phyloP scores from a whole-genome alignment of 148 eudicot genomes.

The Cornus controversa region DNA sequence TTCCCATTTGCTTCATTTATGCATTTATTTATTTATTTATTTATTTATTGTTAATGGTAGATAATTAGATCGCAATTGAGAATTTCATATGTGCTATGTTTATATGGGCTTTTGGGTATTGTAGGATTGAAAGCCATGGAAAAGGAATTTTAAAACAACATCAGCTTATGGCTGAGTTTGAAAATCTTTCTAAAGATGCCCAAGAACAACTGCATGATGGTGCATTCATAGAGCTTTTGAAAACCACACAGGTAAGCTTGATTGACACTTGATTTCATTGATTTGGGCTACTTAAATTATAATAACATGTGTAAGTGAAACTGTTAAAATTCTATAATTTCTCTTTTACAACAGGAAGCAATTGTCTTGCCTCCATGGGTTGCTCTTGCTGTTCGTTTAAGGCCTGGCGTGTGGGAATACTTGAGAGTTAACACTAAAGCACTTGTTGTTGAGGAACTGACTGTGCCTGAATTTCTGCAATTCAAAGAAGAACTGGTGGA shows the following conservation, averaged over 20 bases:
- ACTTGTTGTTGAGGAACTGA: constrained; percentile 63
- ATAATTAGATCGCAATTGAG: neutral
- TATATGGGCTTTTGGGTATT: constrained; percentile 2
- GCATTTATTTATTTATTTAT: no score
- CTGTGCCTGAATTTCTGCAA: constrained; percentile 72
- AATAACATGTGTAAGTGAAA: neutral
- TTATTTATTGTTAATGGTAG: neutral
- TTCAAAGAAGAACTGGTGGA: constrained; percentile 85
- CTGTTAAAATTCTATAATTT: neutral
- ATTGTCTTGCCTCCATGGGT: constrained; percentile 85
- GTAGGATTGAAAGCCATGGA: constrained; percentile 74
- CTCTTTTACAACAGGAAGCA: constrained; percentile 56
- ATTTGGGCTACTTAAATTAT: no score
- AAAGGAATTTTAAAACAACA: constrained; percentile 88
- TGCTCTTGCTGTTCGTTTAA: constrained; percentile 77
- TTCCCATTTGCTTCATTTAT: neutral
- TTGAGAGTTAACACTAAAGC: constrained; percentile 64
- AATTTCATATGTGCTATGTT: neutral
- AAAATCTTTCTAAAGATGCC: constrained; percentile 40
- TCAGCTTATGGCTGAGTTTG: constrained; percentile 74
- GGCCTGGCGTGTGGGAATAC: constrained; percentile 99
- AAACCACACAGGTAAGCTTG: constrained; percentile 67
- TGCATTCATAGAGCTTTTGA: constrained; percentile 79
- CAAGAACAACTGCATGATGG: constrained; percentile 62
- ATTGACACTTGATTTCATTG: neutral